Evolutionary conservation across 352 stramenopile species (phyloP), one percentile per base, ranked within the genome.

Genomic region (Phytophthora hibernalis): DNA sequence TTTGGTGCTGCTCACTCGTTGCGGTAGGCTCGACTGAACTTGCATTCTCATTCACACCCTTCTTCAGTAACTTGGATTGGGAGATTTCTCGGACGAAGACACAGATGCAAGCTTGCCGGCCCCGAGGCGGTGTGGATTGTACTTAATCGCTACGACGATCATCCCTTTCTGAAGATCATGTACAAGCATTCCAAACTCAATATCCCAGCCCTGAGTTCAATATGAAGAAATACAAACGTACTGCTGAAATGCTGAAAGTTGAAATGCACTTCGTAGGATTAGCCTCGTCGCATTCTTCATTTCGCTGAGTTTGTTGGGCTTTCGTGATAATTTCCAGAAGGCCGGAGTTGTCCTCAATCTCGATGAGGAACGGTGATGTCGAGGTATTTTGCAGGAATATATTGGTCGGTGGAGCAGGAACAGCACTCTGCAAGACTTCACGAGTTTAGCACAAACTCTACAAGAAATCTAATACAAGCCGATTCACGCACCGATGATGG

Each of bases 301-400:
- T 28, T 64, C 59, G 66, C 21, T 49, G 55, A 9, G 47, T 45
- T 16, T 62, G 57, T 20, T 60, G 64, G 0, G 33, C 47, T 54
- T 74, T 83, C 49, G 79, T 90, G 20, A 93, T 76, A 48, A 93
- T 77, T 60, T 91, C 77, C 10, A 93, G 48, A 48, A 84, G 68
- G 2, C 82, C 76, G 0, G 72, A 84, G 4, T 59, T 68, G 40
- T 91, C 83, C 13, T 86, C 62, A 21, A 95, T 84, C 54, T 91
- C 66, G 2, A 92, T 77, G 8, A 81, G 61, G 64, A 87, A 87
- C 11, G 80, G 72, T 8, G 64, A 83, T 11, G 72, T 18, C 2
- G 85, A 89, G 28, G 72, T 87, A 66, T 95, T 95, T 50, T 93
- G 82, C 5, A 95, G 56, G 33, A 92, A 93, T 16, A 95, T 77